These are phyloP conservation scores for Candida sojae DNA, from an alignment of 1,139 yeast species.

Conservation along the genomic window DNA sequence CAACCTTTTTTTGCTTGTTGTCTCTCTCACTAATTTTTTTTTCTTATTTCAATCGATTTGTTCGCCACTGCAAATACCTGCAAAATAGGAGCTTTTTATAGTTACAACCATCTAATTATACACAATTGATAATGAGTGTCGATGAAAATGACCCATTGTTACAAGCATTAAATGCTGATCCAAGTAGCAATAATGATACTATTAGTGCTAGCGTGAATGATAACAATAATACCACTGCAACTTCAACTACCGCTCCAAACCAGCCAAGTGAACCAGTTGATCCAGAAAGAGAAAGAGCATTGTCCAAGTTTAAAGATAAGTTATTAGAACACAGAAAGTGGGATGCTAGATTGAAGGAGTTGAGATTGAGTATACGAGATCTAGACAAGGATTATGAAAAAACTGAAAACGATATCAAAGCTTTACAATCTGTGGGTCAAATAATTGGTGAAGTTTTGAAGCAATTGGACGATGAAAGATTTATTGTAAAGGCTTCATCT, in stretches of 20 bases:
- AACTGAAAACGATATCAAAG: slow-evolving; percentile 96
- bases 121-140: slow-evolving; percentile 42
- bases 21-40: background rate
- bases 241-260: slow-evolving; percentile 14
- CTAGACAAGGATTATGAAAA: slow-evolving; percentile 84
- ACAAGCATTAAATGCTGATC: slow-evolving; percentile 62
- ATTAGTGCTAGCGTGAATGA: background rate
- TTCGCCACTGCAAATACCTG: slow-evolving; percentile 1
- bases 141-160: slow-evolving; percentile 73
- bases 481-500: slow-evolving; percentile 93
- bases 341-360: slow-evolving; percentile 87
- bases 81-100: background rate
- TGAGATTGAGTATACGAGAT: slow-evolving; percentile 81
- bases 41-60: background rate
- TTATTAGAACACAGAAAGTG: slow-evolving; percentile 91
- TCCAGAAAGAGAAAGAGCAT: slow-evolving; percentile 78
- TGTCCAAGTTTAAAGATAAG: slow-evolving; percentile 79
- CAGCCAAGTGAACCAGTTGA: slow-evolving; percentile 58
- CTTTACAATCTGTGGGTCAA: slow-evolving; percentile 96
- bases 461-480: slow-evolving; percentile 92
- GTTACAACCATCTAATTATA: background rate
- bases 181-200: slow-evolving; percentile 16
- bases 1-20: no score
- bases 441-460: slow-evolving; percentile 96
- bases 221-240: background rate